Percentiles rank a stretch among this genome's conserved stretches.
phyloP scores from a whole-genome alignment of 441 rosid species.

The Erodium moschatum region DNA sequence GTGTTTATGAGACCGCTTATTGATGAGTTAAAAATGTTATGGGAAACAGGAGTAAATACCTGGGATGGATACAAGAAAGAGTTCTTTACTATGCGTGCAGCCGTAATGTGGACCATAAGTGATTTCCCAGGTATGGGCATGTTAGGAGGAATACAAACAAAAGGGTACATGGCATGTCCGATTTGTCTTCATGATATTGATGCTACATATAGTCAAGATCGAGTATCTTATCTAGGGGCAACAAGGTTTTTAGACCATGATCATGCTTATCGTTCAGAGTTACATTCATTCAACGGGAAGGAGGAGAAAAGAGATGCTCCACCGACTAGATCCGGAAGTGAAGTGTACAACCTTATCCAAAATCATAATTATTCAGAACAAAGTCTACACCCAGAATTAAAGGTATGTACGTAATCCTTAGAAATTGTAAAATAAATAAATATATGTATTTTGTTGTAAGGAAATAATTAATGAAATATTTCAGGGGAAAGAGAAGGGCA shows the following conservation, averaged over 20 bases:
- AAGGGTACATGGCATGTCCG: background rate
- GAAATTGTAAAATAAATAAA: too few species aligned
- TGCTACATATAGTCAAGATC: background rate
- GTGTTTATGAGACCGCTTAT: background rate
- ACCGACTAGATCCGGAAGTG: too few species aligned
- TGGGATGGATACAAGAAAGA: too few species aligned
- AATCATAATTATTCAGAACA: background rate
- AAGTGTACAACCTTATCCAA: background rate
- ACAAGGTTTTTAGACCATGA: too few species aligned
- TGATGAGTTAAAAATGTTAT: background rate
- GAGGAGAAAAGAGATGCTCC: too few species aligned
- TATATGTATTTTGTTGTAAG: too few species aligned
- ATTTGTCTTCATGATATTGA: background rate
- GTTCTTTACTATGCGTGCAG: background rate
- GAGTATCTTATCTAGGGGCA: too few species aligned
- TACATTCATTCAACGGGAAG: too few species aligned
- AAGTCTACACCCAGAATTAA: background rate
- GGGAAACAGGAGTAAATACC: background rate
- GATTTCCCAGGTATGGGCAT: background rate
- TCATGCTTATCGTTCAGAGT: too few species aligned
- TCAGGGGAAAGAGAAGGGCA: background rate
- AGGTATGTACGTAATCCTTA: too few species aligned
- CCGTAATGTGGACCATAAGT: background rate
- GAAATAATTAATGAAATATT: too few species aligned
- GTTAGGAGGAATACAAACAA: background rate